Evolutionary conservation across 2,329 filamentous ascomycete genomes (phyloP), one percentile per base, ranked within the genome.

Genomic region (Botrytis sinoallii): DNA sequence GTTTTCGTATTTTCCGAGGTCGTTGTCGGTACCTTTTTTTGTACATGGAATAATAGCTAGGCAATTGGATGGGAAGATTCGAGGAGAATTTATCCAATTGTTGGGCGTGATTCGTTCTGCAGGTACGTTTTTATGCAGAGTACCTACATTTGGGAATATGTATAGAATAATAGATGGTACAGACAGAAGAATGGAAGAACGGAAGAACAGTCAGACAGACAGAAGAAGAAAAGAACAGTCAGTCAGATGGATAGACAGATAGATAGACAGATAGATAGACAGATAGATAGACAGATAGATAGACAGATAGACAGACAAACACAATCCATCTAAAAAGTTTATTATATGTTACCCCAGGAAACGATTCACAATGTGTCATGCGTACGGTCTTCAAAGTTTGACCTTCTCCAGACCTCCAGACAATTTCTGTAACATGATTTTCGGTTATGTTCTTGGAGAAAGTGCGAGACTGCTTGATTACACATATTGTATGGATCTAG

Each of bases 371-470:
- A 52, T 22, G n/a, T 38, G 18, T 22, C 22, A 12, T 48, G n/a
- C 25, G 25, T 48, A 7, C 32, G 29, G 46, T 67, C 44, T 52
- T 29, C 8, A 25, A 55, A n/a, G 46, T 67, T 67, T 55, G 35
- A 67, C 32, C 32, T 70, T 55, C 48, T 55, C 25, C 48, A 55
- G 25, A 55, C 48, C 52, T 44, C n/a, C 25, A 59, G n/a, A 59
- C 67, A 44, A 48, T 44, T 20, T 35, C 18, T 59, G 52, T 70
- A 70, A 70, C 67, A 59, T 20, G 48, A 44, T 69, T 32, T 16
- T 57, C 16, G 32, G 25, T 22, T 40, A 8, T 52, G 46, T 9
- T 29, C 35, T 68, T 14, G 65, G 32, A 44, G 66, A 59, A 69
- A 69, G 38, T n/a, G 20, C 29, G 66, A 59, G 59, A 69, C 48